Percentiles rank a stretch among this genome's conserved stretches.
Conservation (phyloP, 2,329 filamentous ascomycete species). For the Aspergillus viridinutans region DNA sequence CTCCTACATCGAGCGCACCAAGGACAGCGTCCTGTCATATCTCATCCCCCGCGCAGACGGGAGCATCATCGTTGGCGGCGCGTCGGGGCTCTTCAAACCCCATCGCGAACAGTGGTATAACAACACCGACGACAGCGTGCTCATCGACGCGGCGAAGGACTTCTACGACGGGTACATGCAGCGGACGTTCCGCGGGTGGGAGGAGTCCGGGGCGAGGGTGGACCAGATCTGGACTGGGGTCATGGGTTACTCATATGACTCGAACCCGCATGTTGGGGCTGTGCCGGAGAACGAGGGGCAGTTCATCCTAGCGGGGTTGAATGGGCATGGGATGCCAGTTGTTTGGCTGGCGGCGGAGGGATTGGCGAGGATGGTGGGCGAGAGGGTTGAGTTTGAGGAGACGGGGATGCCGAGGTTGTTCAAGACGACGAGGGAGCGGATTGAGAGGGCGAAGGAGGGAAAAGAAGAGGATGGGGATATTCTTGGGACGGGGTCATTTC, state of each 20-base stretch:
- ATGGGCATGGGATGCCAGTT: constrained; percentile 64
- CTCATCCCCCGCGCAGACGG: constrained; percentile 56
- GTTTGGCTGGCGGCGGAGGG: constrained; percentile 58
- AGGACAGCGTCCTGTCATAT: constrained; percentile 44
- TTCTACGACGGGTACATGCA: constrained; percentile 36
- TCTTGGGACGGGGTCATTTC: background rate
- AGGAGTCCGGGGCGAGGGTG: constrained; percentile 24
- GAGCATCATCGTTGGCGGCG: constrained; percentile 59
- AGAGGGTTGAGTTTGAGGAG: constrained; percentile 19
- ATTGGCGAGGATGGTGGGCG: constrained; percentile 51
- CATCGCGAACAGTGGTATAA: constrained; percentile 41
- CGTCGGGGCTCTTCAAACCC: constrained; percentile 42
- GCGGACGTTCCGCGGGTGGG: constrained; percentile 32
- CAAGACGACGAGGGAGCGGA: constrained; percentile 14
- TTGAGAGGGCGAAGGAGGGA: background rate
- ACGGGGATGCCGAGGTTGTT: constrained; percentile 29
- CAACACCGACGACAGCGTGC: constrained; percentile 43
- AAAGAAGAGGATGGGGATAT: constrained; percentile 1
- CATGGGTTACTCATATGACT: constrained; percentile 51
- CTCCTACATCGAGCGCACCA: constrained; percentile 56
- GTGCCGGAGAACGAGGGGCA: constrained; percentile 45
- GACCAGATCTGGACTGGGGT: constrained; percentile 39
- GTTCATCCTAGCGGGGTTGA: constrained; percentile 58
- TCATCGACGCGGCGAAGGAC: constrained; percentile 44
- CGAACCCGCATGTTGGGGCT: constrained; percentile 50